Conservation (phyloP, 2,329 filamentous ascomycete species). For the Pseudocercospora eumusae region DNA sequence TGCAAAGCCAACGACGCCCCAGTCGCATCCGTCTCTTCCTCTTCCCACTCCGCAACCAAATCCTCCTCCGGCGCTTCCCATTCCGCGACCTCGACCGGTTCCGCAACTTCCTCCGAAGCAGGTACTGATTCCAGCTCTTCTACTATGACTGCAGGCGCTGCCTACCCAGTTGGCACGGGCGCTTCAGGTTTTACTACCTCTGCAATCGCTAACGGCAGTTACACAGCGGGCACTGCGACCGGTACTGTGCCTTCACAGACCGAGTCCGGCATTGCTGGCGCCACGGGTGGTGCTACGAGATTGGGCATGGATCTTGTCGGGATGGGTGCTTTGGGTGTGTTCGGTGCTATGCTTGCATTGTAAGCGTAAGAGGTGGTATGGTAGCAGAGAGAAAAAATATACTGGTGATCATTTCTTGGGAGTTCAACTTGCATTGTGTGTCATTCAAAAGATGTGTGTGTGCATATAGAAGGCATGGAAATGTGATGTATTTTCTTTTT, state of each 20-base stretch:
- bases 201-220: conserved; percentile 21
- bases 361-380: conserved; percentile 4
- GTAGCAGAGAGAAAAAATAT: background rate
- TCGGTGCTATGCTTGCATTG: conserved; percentile 33
- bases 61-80: conserved; percentile 22
- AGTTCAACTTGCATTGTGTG: background rate
- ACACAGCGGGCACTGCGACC: conserved; percentile 15
- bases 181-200: conserved; percentile 14
- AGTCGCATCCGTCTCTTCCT: conserved; percentile 25
- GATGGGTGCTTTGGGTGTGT: conserved; percentile 30
- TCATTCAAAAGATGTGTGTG: background rate
- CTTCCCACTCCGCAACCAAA: conserved; percentile 20
- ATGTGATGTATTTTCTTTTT: background rate
- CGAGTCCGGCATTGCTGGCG: conserved; percentile 13
- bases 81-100: conserved; percentile 22
- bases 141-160: conserved; percentile 11
- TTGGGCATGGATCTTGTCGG: conserved; percentile 33
- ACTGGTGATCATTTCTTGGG: background rate
- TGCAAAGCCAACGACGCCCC: conserved; percentile 39
- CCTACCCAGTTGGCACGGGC: conserved; percentile 17
- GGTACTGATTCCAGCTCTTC: conserved; percentile 13
- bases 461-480: background rate
- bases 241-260: conserved; percentile 15
- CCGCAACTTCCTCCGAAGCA: conserved; percentile 13
- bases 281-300: conserved; percentile 29